These are phyloP conservation scores for Hyparrhenia diplandra DNA, from an alignment of 176 grass and related monocot genomes.

Conservation along the genomic window DNA sequence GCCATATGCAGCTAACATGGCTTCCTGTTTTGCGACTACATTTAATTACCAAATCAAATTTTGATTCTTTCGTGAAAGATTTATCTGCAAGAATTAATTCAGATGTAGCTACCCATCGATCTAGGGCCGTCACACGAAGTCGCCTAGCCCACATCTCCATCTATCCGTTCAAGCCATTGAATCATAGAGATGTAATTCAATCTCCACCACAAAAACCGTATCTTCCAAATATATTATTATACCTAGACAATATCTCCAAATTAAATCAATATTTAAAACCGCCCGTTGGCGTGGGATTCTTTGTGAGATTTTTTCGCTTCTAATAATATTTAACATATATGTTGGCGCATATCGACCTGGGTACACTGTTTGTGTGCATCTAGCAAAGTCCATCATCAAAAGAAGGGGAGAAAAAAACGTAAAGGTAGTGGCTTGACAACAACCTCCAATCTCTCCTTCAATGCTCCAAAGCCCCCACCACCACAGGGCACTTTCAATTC, in stretches of 20 bases:
- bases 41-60: too few species aligned
- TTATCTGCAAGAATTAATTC: too few species aligned
- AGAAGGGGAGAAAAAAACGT: neutral
- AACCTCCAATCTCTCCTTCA: neutral
- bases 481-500: neutral
- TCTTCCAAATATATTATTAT: neutral
- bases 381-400: neutral
- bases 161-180: neutral
- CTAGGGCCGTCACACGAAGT: too few species aligned
- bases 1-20: too few species aligned
- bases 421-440: neutral
- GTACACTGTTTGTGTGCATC: neutral
- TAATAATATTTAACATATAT: too few species aligned
- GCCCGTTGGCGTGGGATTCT: accelerated
- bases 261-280: too few species aligned
- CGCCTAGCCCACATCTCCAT: neutral
- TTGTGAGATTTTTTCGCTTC: neutral
- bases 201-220: neutral
- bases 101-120: too few species aligned
- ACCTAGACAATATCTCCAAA: too few species aligned
- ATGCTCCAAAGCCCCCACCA: neutral
- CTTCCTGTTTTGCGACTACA: too few species aligned
- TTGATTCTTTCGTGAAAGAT: too few species aligned
- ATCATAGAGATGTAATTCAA: neutral
- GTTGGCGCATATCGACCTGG: neutral